Conservation (phyloP, 352 stramenopile species). For the Phytophthora crassamura region DNA sequence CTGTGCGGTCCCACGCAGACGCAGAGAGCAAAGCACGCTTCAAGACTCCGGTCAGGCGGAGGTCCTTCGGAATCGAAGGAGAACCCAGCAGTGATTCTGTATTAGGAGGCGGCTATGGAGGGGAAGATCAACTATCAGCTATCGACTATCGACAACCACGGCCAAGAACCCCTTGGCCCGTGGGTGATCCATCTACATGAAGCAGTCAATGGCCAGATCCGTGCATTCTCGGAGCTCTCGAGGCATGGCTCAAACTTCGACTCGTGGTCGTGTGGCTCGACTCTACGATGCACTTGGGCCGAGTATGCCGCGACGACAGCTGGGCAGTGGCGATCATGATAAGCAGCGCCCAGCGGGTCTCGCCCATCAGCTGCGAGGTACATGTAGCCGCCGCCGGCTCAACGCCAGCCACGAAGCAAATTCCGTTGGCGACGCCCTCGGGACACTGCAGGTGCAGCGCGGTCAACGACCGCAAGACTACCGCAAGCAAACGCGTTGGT, state of each 20-base stretch:
- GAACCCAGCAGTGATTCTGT: constrained; percentile 7
- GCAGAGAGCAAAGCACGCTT: no score
- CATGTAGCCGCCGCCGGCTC: neutral
- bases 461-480: no score
- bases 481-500: neutral
- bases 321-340: constrained; percentile 5
- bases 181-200: no score
- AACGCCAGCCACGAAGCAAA: constrained; percentile 2
- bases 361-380: constrained; percentile 15
- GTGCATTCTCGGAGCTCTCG: no score
- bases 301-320: constrained; percentile 16
- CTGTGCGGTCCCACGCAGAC: constrained; percentile 15
- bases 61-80: constrained; percentile 21
- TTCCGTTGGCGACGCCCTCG: constrained; percentile 10
- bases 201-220: no score
- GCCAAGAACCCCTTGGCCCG: no score
- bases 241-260: no score
- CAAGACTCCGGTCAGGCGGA: no score
- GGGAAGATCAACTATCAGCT: neutral
- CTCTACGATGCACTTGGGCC: constrained; percentile 21
- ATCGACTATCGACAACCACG: no score
- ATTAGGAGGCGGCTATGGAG: constrained; percentile 1
- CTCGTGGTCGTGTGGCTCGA: no score
- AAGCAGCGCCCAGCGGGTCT: no score
- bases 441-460: constrained; percentile 13